Evolutionary conservation across 139 green algal species (phyloP), one percentile per base, ranked within the genome.

Genomic region (Microglena sp.): DNA sequence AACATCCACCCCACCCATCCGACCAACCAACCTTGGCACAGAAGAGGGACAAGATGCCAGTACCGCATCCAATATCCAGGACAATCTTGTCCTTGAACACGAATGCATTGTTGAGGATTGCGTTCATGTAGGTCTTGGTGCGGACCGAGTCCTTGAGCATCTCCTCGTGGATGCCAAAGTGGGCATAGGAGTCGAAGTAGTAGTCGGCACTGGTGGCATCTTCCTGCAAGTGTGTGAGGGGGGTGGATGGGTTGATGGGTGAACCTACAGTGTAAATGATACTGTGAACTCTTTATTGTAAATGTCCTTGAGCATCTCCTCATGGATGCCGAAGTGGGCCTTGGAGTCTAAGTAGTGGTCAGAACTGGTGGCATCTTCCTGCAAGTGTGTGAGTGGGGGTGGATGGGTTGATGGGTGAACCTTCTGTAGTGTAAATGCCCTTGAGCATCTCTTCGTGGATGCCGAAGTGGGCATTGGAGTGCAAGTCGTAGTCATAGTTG

Each of bases 221-320:
- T 22, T 64, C 63, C 76, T 86, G 66, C 31, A 50, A 18, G 29
- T 27, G 46, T n/a, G n/a, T n/a, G n/a, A n/a, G n/a, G n/a, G n/a
- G n/a, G n/a, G n/a, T n/a, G n/a, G 40, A n/a, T n/a, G n/a, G n/a
- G n/a, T n/a, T n/a, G n/a, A n/a, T n/a, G n/a, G n/a, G n/a, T n/a
- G n/a, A n/a, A n/a, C n/a, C n/a, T n/a, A n/a, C n/a, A n/a, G n/a
- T n/a, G n/a, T n/a, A n/a, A n/a, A n/a, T n/a, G n/a, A n/a, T n/a
- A n/a, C n/a, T n/a, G n/a, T n/a, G n/a, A n/a, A n/a, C n/a, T n/a
- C n/a, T n/a, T n/a, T n/a, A n/a, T n/a, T n/a, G n/a, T n/a, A n/a
- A n/a, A n/a, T n/a, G n/a, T n/a, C n/a, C 64, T 95, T 94, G 32
- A 97, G 83, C 91, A 97, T 97, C 74, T 96, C 88, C 68, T 94